Evolutionary conservation across 306 rosid genomes (phyloP).

Genomic region (Oemleria cerasiformis): DNA sequence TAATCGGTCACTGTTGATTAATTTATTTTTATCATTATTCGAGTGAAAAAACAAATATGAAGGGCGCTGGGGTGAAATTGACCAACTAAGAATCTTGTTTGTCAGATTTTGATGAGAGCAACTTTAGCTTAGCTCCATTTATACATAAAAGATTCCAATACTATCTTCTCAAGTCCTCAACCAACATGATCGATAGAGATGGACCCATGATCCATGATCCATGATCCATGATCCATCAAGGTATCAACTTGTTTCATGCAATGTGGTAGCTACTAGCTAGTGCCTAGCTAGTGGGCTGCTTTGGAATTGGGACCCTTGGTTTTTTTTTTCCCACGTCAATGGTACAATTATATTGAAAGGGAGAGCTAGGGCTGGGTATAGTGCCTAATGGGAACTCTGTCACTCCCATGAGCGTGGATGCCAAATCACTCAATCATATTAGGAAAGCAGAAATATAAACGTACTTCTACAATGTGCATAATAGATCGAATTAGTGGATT

Average conservation of each 20-base stretch:
- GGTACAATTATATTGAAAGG: constrained; percentile 18
- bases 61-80: neutral
- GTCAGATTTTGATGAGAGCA: constrained; percentile 39
- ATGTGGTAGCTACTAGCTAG: constrained; percentile 22
- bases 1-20: no score
- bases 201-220: no score
- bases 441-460: no score
- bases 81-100: constrained; percentile 56
- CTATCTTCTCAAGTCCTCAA: constrained; percentile 40
- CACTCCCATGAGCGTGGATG: constrained; percentile 57
- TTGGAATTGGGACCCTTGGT: constrained; percentile 46
- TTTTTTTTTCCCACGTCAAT: neutral
- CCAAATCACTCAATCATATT: neutral
- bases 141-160: constrained; percentile 47
- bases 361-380: neutral
- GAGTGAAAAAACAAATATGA: no score
- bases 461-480: no score
- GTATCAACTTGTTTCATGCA: constrained; percentile 36
- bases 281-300: neutral
- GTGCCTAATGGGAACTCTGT: constrained; percentile 29
- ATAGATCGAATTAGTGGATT: no score
- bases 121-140: neutral
- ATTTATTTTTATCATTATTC: no score
- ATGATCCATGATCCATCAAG: neutral
- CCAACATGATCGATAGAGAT: neutral